Evolutionary conservation across 306 rosid genomes (phyloP).

Genomic region (Quercus cerris): DNA sequence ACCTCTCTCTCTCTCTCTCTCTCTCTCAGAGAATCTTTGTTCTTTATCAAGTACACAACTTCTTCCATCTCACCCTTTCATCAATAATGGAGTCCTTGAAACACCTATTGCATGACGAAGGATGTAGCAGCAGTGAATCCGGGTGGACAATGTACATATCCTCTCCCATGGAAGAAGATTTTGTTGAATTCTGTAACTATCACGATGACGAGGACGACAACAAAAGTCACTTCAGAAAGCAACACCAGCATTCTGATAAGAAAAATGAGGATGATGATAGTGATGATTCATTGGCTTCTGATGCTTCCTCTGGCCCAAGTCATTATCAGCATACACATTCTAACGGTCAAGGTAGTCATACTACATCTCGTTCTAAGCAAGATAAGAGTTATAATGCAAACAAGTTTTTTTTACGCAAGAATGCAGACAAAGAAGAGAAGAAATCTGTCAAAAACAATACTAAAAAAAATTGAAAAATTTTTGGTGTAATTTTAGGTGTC

Average conservation of each 20-base stretch:
- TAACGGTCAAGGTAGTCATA: slow-evolving; percentile 17
- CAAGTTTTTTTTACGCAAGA: slow-evolving; percentile 50
- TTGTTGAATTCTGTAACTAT: slow-evolving; percentile 40
- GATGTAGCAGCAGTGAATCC: slow-evolving; percentile 82
- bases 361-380: slow-evolving; percentile 30
- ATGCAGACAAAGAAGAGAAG: slow-evolving; percentile 53
- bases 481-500: neutral
- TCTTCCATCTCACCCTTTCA: neutral
- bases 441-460: slow-evolving; percentile 50
- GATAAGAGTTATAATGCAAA: slow-evolving; percentile 42
- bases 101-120: neutral
- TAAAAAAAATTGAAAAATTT: slow-evolving; percentile 37
- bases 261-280: slow-evolving; percentile 49
- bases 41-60: neutral
- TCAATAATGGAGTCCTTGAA: neutral
- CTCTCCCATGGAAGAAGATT: slow-evolving; percentile 68
- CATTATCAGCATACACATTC: slow-evolving; percentile 18
- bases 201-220: slow-evolving; percentile 16
- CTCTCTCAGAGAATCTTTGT: neutral
- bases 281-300: slow-evolving; percentile 89
- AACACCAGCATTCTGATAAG: neutral
- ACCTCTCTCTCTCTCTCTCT: neutral
- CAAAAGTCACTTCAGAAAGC: neutral
- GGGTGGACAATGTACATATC: slow-evolving; percentile 84
- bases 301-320: slow-evolving; percentile 75